phyloP scores from a whole-genome alignment of 1,284 basidiomycete species.

The Somion occarium region DNA sequence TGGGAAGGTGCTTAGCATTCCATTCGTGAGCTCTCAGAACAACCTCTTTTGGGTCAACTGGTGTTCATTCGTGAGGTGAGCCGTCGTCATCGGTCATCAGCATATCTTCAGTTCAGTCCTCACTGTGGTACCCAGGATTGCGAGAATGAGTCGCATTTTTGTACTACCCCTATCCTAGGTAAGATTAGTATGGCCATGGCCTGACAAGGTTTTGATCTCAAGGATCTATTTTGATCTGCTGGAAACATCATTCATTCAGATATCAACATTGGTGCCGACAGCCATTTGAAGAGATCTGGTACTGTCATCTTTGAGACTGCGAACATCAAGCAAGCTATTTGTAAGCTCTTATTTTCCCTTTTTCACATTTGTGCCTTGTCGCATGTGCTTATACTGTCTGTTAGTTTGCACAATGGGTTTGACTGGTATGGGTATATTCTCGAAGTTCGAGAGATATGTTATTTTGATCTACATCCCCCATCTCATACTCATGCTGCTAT shows the following conservation, averaged over 20 bases:
- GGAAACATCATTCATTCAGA: conserved; percentile 94
- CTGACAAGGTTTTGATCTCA: conserved; percentile 83
- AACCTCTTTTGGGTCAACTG: conserved; percentile 82
- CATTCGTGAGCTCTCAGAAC: conserved; percentile 85
- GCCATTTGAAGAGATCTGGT: conserved; percentile 89
- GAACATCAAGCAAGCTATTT: conserved; percentile 87
- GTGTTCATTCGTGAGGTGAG: conserved; percentile 93
- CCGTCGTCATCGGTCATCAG: not conserved
- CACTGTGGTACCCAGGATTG: conserved; percentile 66
- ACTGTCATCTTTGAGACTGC: conserved; percentile 92
- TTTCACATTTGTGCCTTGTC: not conserved
- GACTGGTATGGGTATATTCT: conserved; percentile 92
- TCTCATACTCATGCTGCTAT: conserved; percentile 7
- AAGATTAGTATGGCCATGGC: conserved; percentile 92
- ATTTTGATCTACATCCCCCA: not conserved
- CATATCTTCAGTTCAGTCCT: not conserved
- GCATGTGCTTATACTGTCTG: too few species aligned
- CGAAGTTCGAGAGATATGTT: conserved; percentile 84
- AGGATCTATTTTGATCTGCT: conserved; percentile 92
- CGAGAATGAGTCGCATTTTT: conserved; percentile 92
- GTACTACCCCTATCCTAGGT: conserved; percentile 87
- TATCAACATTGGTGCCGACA: conserved; percentile 88
- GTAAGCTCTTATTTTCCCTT: conserved; percentile 39
- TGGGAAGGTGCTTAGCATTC: conserved; percentile 83
- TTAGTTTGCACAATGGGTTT: conserved; percentile 90